Evolutionary conservation across 305 asterid species (phyloP).

Genomic region (Fraxinus velutina): DNA sequence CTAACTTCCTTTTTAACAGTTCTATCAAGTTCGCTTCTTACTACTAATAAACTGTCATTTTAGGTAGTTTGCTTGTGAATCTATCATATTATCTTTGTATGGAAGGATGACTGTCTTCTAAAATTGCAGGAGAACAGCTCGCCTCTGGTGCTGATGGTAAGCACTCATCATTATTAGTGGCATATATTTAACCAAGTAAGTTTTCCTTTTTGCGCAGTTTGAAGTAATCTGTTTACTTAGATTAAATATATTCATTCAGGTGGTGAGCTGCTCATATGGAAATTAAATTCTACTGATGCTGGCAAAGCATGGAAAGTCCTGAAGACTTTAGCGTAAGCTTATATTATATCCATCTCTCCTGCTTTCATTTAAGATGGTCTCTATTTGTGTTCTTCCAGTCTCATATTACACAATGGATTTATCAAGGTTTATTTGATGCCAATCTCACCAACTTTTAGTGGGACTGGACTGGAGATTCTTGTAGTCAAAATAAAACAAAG

Average conservation of each 20-base stretch:
- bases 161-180: slow-evolving; percentile 20
- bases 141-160: slow-evolving; percentile 99
- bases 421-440: not conserved
- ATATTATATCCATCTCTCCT: not conserved
- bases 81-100: not conserved
- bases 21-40: not conserved
- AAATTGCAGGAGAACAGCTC: slow-evolving; percentile 75
- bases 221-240: slow-evolving; percentile 10
- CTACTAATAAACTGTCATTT: not conserved
- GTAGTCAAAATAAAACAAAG: not conserved
- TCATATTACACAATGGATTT: not conserved
- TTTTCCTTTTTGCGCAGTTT: slow-evolving; percentile 2
- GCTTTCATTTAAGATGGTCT: not conserved
- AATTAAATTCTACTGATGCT: slow-evolving; percentile 55
- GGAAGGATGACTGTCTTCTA: slow-evolving; percentile 21
- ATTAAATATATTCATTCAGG: slow-evolving; percentile 41
- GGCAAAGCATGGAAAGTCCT: slow-evolving; percentile 79
- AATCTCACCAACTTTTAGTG: not conserved
- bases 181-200: slow-evolving; percentile 12
- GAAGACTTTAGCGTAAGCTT: slow-evolving; percentile 74
- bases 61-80: slow-evolving; percentile 12
- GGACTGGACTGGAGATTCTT: not conserved
- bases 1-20: not conserved
- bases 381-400: slow-evolving; percentile 1
- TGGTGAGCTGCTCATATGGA: slow-evolving; percentile 87